Conservation (phyloP, 2,329 filamentous ascomycete species). For the Aaosphaeria arxii region DNA sequence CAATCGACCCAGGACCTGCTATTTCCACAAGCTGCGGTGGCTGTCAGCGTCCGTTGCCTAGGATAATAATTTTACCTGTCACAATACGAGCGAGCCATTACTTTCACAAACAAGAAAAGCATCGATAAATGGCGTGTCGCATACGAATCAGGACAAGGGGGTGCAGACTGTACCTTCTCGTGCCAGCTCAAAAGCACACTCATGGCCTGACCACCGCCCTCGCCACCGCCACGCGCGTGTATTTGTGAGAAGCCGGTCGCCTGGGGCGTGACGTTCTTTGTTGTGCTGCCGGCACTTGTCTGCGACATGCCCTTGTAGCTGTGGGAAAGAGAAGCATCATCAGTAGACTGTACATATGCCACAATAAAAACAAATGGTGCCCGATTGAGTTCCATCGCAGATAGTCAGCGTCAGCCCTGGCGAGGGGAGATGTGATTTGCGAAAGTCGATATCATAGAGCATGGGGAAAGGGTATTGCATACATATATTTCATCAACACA, state of each 20-base stretch:
- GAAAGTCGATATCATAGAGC: background rate
- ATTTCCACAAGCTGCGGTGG: slow-evolving; percentile 72
- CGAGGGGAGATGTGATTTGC: background rate
- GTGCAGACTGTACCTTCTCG: slow-evolving; percentile 63
- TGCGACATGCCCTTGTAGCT: slow-evolving; percentile 87
- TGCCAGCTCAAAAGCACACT: slow-evolving; percentile 98
- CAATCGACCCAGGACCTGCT: slow-evolving; percentile 82
- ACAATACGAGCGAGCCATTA: background rate
- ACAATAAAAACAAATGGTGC: too few species aligned
- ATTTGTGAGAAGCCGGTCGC: slow-evolving; percentile 87
- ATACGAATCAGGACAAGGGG: slow-evolving; percentile 2
- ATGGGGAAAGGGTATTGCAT: slow-evolving; percentile 36
- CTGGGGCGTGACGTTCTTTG: slow-evolving; percentile 63
- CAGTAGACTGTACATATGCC: slow-evolving; percentile 8
- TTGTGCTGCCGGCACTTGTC: slow-evolving; percentile 23
- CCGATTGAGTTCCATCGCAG: too few species aligned
- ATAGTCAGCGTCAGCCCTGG: too few species aligned
- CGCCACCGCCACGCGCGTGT: slow-evolving; percentile 55
- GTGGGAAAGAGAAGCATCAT: slow-evolving; percentile 7
- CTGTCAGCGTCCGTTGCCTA: slow-evolving; percentile 10
- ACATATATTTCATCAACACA: slow-evolving; percentile 97
- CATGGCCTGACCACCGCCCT: slow-evolving; percentile 82
- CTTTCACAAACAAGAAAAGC: background rate
- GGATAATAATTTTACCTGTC: slow-evolving; percentile 3
- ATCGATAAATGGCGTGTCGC: background rate